These are phyloP conservation scores for Huntiella omanensis DNA, from an alignment of 2,329 filamentous ascomycete genomes.

Conservation along the genomic window DNA sequence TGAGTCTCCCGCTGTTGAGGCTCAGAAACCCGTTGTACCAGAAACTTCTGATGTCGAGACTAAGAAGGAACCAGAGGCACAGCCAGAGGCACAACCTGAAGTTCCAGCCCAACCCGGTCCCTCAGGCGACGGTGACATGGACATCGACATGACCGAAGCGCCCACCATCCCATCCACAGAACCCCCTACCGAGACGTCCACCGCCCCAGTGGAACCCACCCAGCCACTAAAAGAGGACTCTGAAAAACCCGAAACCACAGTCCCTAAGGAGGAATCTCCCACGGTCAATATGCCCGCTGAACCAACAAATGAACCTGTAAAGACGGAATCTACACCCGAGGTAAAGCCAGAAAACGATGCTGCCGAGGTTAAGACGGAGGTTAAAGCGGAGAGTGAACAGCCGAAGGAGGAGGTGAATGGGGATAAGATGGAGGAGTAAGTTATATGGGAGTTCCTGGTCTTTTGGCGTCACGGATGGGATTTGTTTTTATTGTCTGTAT, in stretches of 20 bases:
- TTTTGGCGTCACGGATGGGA: not conserved
- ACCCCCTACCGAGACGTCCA: conserved; percentile 4
- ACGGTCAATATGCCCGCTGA: no score
- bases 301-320: no score
- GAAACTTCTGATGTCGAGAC: not conserved
- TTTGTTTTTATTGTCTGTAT: not conserved
- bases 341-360: not conserved
- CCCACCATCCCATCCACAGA: conserved; percentile 1
- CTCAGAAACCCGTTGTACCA: not conserved
- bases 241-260: no score
- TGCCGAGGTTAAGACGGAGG: not conserved
- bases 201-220: not conserved
- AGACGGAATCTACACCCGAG: not conserved
- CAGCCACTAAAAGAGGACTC: not conserved
- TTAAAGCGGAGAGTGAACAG: not conserved
- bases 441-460: not conserved
- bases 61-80: not conserved
- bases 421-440: not conserved
- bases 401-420: conserved; percentile 1
- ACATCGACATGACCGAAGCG: conserved; percentile 15
- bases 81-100: not conserved
- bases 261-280: no score
- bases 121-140: conserved; percentile 12
- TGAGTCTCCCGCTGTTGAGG: not conserved
- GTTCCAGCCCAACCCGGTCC: not conserved